Base-by-base conservation (phyloP, 257 asterid genomes). In the Rehmannia glutinosa region DNA sequence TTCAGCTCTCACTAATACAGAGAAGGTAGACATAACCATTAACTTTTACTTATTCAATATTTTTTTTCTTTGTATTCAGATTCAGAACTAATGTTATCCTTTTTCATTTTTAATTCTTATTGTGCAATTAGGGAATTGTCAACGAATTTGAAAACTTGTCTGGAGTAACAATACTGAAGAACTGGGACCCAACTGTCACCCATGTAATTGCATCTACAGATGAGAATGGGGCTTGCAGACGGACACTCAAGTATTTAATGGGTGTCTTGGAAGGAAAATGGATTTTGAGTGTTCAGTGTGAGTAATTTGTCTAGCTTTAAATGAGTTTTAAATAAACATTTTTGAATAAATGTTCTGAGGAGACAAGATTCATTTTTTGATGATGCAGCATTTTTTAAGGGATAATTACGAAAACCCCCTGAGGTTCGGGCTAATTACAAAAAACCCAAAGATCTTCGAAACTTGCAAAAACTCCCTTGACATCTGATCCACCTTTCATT, bases 221-320 rank as follows among this genome's bases (percentile, higher is more conserved):
- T 78, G 88, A 85, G 75, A 86, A 83, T 70, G 91, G 96, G 47
- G 89, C 96, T 16, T 88, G 99, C 78, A 84, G 81, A 82, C 79
- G 99, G 68, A 93, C 97, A 60, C 86, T 88, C 72, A 93, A 93
- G 62, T 84, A 80, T 76, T 76, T 93, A 81, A 93, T 86, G 99
- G 97, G 96, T 24, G 76, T 93, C 71, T 66, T 93, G 84, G 92
- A 83, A 75, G 99, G 99, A 58, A 88, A 90, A 84, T 93, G 99
- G 99, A 82, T 90, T 70, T 61, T 93, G 75, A 83, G 80, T 65
- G 79, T 84, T 6, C 74, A 83, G 6, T 93, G 99, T 93, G 61
- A 83, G 98, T 81, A 62, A 8, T 63, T 60, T n/a, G 19, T 19
- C 25, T 52, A 15, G 47, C 20, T 17, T 12, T 21, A 35, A 33